Base-by-base conservation (phyloP, 2,329 filamentous ascomycete genomes). In the Ophiostoma sp. region DNA sequence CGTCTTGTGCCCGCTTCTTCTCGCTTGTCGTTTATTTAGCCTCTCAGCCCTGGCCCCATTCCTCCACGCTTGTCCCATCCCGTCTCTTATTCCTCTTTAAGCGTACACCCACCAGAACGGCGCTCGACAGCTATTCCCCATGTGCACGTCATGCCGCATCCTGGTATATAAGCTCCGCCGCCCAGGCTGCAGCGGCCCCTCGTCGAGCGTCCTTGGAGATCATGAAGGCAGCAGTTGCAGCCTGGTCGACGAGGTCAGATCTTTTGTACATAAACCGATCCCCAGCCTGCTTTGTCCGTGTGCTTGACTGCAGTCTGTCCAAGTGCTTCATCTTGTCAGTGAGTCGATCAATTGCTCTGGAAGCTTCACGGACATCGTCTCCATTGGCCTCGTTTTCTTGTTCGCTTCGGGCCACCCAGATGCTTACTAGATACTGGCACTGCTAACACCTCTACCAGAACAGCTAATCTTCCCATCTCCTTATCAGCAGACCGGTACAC, bases 41-140 rank as follows among this genome's bases (percentile, higher is more conserved):
- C 58, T 41, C 36, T 62, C 58, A 62, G 58, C 58, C 14, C 14
- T 27, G 14, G 36, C 58, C 58, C 38, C 58, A 62, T 62, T 36
- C 27, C 27, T 62, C 27, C 58, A 41, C 58, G 58, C 58, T 38
- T 41, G 36, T 41, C n/a, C 16, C 58, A 38, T 47, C 65, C 36
- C 73, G 66, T 40, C 72, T 77, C 16, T 70, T 76, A 40, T 78
- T 83, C 49, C 49, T 27, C 49, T 55, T 55, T 18, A 18, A 18
- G 49, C 6, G 14, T 55, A 9, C 12, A 11, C 7, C 49, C 27
- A 55, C 42, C 42, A 45, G 9, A 45, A 45, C 14, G 14, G 42
- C 42, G 18, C 49, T 55, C n/a, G 49, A 8, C 49, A n/a, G 47
- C 47, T 47, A 47, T 47, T 18, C 47, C 27, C 47, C 47, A 9